These are phyloP conservation scores for Aspergillus awamori DNA, from an alignment of 2,329 filamentous ascomycete species.

Conservation along the genomic window DNA sequence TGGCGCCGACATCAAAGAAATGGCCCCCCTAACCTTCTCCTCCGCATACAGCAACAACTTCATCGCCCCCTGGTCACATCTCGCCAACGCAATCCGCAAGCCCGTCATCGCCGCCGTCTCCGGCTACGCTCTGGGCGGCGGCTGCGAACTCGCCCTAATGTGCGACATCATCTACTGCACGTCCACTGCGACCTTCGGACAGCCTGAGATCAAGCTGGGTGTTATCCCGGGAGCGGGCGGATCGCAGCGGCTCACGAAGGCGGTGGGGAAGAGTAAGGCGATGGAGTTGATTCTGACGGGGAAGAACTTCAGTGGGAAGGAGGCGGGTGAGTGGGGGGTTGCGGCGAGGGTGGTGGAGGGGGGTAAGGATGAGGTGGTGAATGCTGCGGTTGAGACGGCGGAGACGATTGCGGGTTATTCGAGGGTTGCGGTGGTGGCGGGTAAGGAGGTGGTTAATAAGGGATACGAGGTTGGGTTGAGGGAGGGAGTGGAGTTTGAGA, in stretches of 20 bases:
- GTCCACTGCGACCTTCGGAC: conserved; percentile 83
- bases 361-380: conserved; percentile 78
- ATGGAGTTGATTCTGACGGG: conserved; percentile 93
- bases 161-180: conserved; percentile 93
- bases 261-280: conserved; percentile 79
- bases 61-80: conserved; percentile 90
- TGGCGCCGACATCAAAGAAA: conserved; percentile 98
- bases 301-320: conserved; percentile 76
- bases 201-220: conserved; percentile 95
- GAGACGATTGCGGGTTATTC: conserved; percentile 88
- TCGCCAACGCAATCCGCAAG: conserved; percentile 84
- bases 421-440: conserved; percentile 81
- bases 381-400: conserved; percentile 78
- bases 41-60: conserved; percentile 87
- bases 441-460: conserved; percentile 99
- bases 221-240: conserved; percentile 91
- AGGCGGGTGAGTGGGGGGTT: conserved; percentile 88
- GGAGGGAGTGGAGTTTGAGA: conserved; percentile 93
- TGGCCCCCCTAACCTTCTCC: conserved; percentile 88
- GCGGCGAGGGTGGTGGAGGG: conserved; percentile 77
- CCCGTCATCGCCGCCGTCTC: conserved; percentile 93
- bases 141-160: conserved; percentile 97
- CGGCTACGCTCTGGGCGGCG: conserved; percentile 90
- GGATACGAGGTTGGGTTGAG: conserved; percentile 86
- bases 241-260: conserved; percentile 81